Evolutionary conservation across 768 basidiomycete species (phyloP), one percentile per base, ranked within the genome.

Genomic region (Cubamyces sp.): DNA sequence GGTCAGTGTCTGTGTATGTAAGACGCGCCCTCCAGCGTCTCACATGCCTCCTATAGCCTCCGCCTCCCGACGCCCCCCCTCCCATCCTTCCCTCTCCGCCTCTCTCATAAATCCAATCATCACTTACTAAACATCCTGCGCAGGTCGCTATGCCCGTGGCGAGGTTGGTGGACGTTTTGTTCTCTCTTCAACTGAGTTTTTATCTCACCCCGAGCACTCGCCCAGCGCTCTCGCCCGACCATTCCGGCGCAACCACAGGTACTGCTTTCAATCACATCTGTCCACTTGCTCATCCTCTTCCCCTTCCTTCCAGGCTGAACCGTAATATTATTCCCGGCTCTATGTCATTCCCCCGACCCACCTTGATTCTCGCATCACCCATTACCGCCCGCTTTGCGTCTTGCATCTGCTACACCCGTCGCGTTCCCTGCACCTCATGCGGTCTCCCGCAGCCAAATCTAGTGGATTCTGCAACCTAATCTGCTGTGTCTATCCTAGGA

Each of bases 11-110:
- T 59, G 46, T 30, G 40, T 59, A 51, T 52, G 58, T 43, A 56
- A 60, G 54, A 55, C 63, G 63, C 63, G 58, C 63, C 49, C 47
- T 53, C 47, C 58, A 60, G 63, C 63, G 63, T 64, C 63, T 64
- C 62, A 40, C 56, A 43, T 57, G 47, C 57, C 54, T 42, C 28
- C 58, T 64, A 64, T 55, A 60, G 58, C 42, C 58, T 52, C 63
- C 58, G 63, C 41, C 53, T 4, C 25, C 9, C 30, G 49, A 43
- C 59, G 51, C 45, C 55, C 46, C 26, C 55, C 46, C 26, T 46
- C 19, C 23, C 58, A 43, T 30, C 54, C 18, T 14, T 8, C 45
- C 15, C 37, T 34, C 26, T 19, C 12, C 26, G 14, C 15, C 34
- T 39, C 34, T 47, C 25, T 49, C 30, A n/a, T n/a, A n/a, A 19